Percentiles rank a stretch among this genome's conserved stretches.
phyloP scores from a whole-genome alignment of 2,329 filamentous ascomycete genomes.

The Hypocreales sp. region DNA sequence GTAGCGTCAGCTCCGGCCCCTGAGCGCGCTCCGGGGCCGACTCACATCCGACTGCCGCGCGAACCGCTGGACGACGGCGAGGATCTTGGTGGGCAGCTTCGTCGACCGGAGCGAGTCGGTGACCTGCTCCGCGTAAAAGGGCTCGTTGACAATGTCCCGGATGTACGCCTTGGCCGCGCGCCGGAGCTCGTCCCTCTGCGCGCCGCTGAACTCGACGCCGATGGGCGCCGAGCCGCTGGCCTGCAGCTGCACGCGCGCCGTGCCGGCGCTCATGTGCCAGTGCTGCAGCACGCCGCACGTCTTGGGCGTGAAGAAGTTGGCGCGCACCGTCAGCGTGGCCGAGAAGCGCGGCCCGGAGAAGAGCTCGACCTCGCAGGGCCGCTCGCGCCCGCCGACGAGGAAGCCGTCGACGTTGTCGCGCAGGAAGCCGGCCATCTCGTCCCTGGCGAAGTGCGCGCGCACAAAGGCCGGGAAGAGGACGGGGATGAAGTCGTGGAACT shows the following conservation, averaged over 20 bases:
- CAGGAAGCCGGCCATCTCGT: slow-evolving; percentile 32
- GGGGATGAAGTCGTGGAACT: slow-evolving; percentile 37
- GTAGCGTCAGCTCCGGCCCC: background rate
- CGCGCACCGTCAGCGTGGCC: slow-evolving; percentile 28
- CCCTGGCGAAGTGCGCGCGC: slow-evolving; percentile 31
- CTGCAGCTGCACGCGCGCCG: slow-evolving; percentile 23
- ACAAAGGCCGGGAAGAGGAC: slow-evolving; percentile 37
- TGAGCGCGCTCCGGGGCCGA: background rate
- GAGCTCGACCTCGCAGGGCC: slow-evolving; percentile 28
- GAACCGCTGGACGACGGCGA: slow-evolving; percentile 32
- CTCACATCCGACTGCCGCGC: slow-evolving; percentile 27
- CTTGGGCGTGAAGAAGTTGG: slow-evolving; percentile 36
- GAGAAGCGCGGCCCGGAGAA: slow-evolving; percentile 29
- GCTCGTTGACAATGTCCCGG: slow-evolving; percentile 30
- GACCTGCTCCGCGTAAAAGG: slow-evolving; percentile 31
- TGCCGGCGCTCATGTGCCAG: slow-evolving; percentile 27
- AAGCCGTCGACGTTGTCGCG: slow-evolving; percentile 32
- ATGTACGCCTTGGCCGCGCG: slow-evolving; percentile 32
- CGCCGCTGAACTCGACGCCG: slow-evolving; percentile 27
- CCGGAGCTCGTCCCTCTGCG: slow-evolving; percentile 28
- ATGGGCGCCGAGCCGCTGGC: slow-evolving; percentile 30
- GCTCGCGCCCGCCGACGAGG: slow-evolving; percentile 21
- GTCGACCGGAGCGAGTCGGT: slow-evolving; percentile 30
- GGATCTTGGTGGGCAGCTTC: slow-evolving; percentile 26
- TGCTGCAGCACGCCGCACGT: slow-evolving; percentile 32